A percentile compares a stretch with the other conserved stretches of the same genome.
These are phyloP conservation scores for Neofusicoccum kwambonambiense DNA, from an alignment of 2,329 filamentous ascomycete species.

Conservation along the genomic window DNA sequence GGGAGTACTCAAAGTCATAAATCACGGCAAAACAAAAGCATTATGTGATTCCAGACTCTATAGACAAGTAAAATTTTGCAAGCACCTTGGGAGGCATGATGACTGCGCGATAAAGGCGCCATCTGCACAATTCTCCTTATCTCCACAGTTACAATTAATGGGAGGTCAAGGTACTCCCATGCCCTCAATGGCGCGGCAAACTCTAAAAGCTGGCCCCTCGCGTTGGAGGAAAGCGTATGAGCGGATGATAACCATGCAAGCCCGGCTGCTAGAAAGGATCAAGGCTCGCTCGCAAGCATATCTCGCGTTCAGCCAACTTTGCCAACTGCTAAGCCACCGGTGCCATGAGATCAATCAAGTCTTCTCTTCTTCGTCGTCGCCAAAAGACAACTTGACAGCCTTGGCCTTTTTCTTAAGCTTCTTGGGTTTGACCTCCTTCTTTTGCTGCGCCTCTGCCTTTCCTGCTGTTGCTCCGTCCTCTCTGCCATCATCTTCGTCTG, in stretches of 20 bases:
- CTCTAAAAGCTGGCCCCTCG: background rate
- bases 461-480: slow-evolving; percentile 21
- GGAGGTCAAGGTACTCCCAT: background rate
- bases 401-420: slow-evolving; percentile 39
- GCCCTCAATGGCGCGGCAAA: background rate
- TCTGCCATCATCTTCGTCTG: slow-evolving; percentile 26
- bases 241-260: background rate
- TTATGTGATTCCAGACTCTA: too few relatives aligned
- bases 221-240: background rate
- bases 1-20: too few relatives aligned
- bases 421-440: slow-evolving; percentile 28
- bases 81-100: background rate
- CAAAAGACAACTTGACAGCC: slow-evolving; percentile 38
- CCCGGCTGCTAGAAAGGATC: background rate
- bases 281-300: background rate
- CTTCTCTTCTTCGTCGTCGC: slow-evolving; percentile 23
- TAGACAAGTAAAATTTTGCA: background rate
- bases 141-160: background rate
- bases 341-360: background rate
- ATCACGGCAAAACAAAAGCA: too few relatives aligned
- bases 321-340: background rate
- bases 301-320: background rate
- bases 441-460: background rate
- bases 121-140: background rate
- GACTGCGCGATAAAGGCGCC: background rate